These are phyloP conservation scores for Chlamydomonas reinhardtii DNA, from an alignment of 163 green algal species.

Conservation along the genomic window DNA sequence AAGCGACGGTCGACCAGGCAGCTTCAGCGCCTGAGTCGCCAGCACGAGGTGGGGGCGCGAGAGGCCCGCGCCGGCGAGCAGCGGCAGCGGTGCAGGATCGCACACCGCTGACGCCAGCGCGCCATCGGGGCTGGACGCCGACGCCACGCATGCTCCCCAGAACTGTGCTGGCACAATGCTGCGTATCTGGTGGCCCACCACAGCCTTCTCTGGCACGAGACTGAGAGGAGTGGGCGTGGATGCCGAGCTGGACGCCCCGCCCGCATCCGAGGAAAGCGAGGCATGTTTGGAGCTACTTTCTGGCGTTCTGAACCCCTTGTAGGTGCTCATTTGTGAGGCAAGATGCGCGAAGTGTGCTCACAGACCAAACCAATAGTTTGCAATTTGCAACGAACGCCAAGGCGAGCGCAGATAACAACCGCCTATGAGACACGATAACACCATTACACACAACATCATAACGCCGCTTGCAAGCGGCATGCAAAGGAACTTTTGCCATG, in stretches of 20 bases:
- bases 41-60: conserved; percentile 80
- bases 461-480: no score
- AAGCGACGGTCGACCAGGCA: conserved; percentile 73
- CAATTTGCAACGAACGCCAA: no score
- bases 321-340: no score
- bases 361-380: no score
- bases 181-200: conserved; percentile 64
- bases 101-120: conserved; percentile 58
- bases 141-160: conserved; percentile 72
- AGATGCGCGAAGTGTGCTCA: no score
- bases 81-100: conserved; percentile 73
- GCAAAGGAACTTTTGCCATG: no score
- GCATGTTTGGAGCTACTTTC: no score
- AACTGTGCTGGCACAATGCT: conserved; percentile 76
- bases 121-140: conserved; percentile 63
- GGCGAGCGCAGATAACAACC: no score
- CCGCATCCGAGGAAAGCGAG: background rate
- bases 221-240: background rate
- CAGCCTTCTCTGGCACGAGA: conserved; percentile 73
- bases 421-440: no score
- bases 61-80: conserved; percentile 68
- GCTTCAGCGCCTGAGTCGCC: conserved; percentile 70
- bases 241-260: background rate
- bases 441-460: no score
- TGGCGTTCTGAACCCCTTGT: no score